Conservation (phyloP, 179 eudicot species). For the Pouteria campechiana region DNA sequence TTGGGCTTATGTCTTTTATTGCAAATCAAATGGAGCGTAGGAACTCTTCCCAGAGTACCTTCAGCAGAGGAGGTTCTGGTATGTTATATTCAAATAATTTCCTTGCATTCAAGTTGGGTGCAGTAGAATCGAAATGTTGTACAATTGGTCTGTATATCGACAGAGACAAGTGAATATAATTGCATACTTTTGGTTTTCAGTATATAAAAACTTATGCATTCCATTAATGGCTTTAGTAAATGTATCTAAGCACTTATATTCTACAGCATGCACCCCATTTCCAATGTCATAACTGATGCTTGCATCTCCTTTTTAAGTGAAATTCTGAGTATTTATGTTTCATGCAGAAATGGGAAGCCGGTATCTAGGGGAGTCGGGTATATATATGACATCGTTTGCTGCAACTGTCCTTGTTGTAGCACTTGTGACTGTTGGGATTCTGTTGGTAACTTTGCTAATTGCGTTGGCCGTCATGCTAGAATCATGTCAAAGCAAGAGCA, state of each 20-base stretch:
- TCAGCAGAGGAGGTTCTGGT: conserved; percentile 26
- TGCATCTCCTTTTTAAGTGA: not conserved
- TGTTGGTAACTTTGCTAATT: conserved; percentile 19
- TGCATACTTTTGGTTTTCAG: not conserved
- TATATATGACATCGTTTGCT: conserved; percentile 28
- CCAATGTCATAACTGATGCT: not conserved
- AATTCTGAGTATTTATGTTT: conserved; percentile 2
- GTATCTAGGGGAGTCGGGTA: conserved; percentile 13
- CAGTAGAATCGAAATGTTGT: not conserved
- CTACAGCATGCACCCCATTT: not conserved
- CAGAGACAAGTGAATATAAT: not conserved
- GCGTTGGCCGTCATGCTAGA: conserved; percentile 31
- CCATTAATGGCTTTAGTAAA: not conserved
- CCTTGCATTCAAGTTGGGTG: not conserved
- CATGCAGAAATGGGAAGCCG: conserved; percentile 25
- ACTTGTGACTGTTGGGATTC: conserved; percentile 20
- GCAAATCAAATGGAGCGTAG: conserved; percentile 23
- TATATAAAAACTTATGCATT: not conserved
- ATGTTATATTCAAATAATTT: not conserved
- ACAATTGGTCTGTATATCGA: not conserved
- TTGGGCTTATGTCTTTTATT: conserved; percentile 10
- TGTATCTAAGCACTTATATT: not conserved
- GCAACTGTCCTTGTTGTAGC: conserved; percentile 24
- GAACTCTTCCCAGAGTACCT: conserved; percentile 15
- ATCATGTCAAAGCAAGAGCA: conserved; percentile 14